Base-by-base conservation (phyloP, 1,139 yeast genomes). In the Wickerhamiella pararugosa region DNA sequence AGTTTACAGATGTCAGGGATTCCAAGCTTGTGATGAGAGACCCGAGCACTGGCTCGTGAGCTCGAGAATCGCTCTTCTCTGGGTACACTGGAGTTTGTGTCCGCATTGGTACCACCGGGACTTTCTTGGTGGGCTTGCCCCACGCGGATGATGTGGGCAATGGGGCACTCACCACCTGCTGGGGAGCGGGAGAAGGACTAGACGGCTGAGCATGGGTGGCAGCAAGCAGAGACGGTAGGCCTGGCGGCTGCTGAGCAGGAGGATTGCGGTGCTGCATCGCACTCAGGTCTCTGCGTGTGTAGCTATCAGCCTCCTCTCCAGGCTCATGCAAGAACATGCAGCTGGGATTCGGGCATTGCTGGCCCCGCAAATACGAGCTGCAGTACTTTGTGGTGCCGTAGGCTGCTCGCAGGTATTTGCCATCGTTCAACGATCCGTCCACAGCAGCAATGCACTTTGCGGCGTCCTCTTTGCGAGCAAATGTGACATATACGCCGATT, bases 301-400 rank as follows among this genome's bases (percentile, higher is more conserved):
- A 90, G 6, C 94, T 79, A 56, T 92, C 98, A 1, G 97, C 97
- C 60, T 92, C 98, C 65, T 92, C 99, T 47, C 99, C 98, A 3
- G 98, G 98, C 61, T 92, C 98, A 60, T 92, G 99, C 54, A 92
- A 70, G 57, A 90, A 92, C 98, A 92, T 92, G 70, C 99, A 92
- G 59, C 86, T 86, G 47, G 98, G 98, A 62, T 92, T 92, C 47
- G 95, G 98, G 64, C 99, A 92, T 21, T 93, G 79, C 59, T 84
- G 94, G 34, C 96, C 96, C 50, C 97, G 73, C 50, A 92, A 68
- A 59, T 92, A 92, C 2, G 94, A 80, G 10, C 95, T 84, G 61
- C 99, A 92, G 64, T 92, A 92, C 62, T 92, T 92, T 9, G 99
- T 92, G 4, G 98, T 92, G 56, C 99, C 99, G 61, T 87, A 94